phyloP scores from a whole-genome alignment of 176 grass and related monocot species.

The Themeda triandra region DNA sequence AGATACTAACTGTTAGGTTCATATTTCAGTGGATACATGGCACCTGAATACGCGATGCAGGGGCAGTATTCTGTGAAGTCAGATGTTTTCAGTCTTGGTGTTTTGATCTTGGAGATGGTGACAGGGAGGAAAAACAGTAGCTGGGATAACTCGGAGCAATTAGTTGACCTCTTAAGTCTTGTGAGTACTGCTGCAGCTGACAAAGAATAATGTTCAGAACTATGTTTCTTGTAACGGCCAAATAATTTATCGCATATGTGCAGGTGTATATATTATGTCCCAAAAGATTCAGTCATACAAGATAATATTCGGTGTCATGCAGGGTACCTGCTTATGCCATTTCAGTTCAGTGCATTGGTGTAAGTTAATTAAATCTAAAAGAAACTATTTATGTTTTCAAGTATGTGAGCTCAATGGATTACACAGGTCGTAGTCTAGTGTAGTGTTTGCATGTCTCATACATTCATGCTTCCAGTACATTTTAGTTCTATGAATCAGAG shows the following conservation, averaged over 20 bases:
- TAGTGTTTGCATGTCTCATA: too few species aligned
- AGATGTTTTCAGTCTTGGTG: slow-evolving; percentile 54
- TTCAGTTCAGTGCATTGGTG: too few species aligned
- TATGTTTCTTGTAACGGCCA: not conserved
- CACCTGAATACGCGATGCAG: slow-evolving; percentile 47
- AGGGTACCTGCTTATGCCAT: too few species aligned
- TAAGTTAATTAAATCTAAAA: too few species aligned
- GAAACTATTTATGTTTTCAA: too few species aligned
- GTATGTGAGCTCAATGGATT: too few species aligned
- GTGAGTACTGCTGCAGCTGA: slow-evolving; percentile 22
- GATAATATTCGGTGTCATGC: too few species aligned
- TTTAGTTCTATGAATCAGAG: too few species aligned
- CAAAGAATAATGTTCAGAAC: not conserved
- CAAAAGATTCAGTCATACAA: too few species aligned
- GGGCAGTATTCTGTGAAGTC: slow-evolving; percentile 59
- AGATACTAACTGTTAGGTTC: too few species aligned
- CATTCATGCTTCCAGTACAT: too few species aligned
- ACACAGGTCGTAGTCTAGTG: too few species aligned
- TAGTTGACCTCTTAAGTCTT: slow-evolving; percentile 39
- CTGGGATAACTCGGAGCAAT: not conserved
- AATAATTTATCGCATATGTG: not conserved
- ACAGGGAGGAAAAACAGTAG: slow-evolving; percentile 46
- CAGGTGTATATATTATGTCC: slow-evolving; percentile 14
- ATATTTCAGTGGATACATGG: slow-evolving; percentile 39
- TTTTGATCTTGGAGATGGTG: slow-evolving; percentile 54